Conservation (phyloP, 805 yeast genomes). For the Candida xiaguanensis region DNA sequence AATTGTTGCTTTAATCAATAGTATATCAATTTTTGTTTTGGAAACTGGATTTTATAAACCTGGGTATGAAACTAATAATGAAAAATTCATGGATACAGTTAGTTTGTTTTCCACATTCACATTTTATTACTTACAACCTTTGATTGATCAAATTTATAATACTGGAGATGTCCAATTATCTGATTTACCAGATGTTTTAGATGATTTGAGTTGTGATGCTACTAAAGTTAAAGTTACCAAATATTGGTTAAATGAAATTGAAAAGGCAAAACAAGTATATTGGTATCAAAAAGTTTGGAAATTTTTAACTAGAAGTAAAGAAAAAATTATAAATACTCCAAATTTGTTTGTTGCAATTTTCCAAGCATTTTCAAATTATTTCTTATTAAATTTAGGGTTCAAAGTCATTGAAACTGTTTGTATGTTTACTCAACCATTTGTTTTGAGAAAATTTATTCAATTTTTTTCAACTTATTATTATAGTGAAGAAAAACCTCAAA, state of each 20-base stretch:
- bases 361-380: slow-evolving; percentile 12
- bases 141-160: slow-evolving; percentile 20
- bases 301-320: slow-evolving; percentile 6
- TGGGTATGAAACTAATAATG: slow-evolving; percentile 20
- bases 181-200: slow-evolving; percentile 60
- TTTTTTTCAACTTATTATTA: slow-evolving; percentile 18
- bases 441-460: slow-evolving; percentile 25
- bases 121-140: slow-evolving; percentile 26
- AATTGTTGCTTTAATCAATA: slow-evolving; percentile 12
- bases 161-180: slow-evolving; percentile 23
- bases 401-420: slow-evolving; percentile 20
- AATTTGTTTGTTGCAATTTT: slow-evolving; percentile 12
- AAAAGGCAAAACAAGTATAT: slow-evolving; percentile 9
- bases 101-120: slow-evolving; percentile 21
- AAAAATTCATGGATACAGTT: slow-evolving; percentile 20
- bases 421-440: slow-evolving; percentile 25
- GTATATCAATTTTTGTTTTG: slow-evolving; percentile 14
- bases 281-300: slow-evolving; percentile 5
- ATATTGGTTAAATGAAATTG: slow-evolving; percentile 20
- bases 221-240: slow-evolving; percentile 17
- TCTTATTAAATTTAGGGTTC: slow-evolving; percentile 5
- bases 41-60: slow-evolving; percentile 18
- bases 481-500: slow-evolving; percentile 16
- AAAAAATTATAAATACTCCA: slow-evolving; percentile 10
- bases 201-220: slow-evolving; percentile 13